Conservation (phyloP, 352 stramenopile genomes). For the Pythium sp. region DNA sequence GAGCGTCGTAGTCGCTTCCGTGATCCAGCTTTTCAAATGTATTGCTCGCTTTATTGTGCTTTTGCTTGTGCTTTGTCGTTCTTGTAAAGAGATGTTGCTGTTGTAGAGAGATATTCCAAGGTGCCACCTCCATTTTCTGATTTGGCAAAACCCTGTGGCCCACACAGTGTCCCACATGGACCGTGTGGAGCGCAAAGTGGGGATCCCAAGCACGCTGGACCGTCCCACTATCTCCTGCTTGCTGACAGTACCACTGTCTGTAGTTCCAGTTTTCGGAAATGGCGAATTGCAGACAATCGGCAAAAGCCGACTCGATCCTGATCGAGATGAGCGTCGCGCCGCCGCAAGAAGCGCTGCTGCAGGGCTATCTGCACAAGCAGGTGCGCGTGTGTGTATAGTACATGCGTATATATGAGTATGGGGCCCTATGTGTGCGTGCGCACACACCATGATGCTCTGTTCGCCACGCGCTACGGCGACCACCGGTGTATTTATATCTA, state of each 20-base stretch:
- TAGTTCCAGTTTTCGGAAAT: neutral
- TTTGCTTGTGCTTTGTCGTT: neutral
- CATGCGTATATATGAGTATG: neutral
- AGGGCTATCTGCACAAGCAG: conserved; percentile 87
- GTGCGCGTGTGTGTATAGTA: conserved; percentile 21
- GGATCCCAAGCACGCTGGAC: neutral
- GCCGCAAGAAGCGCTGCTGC: conserved; percentile 52
- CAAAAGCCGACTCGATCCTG: conserved; percentile 9
- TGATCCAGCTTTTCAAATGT: neutral
- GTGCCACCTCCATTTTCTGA: neutral
- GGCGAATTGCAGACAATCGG: neutral
- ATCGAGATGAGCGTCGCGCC: conserved; percentile 43
- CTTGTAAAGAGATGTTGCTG: neutral
- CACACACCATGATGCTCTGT: neutral
- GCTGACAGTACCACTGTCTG: neutral
- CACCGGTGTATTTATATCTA: neutral
- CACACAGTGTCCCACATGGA: conserved; percentile 2
- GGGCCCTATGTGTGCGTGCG: neutral
- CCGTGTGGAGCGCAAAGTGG: neutral
- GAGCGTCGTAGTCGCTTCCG: neutral
- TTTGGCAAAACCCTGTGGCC: neutral
- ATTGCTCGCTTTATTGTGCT: neutral
- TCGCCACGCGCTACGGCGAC: neutral
- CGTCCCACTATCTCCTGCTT: too few species aligned
- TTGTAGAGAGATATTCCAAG: neutral